Evolutionary conservation across 2,329 filamentous ascomycete species (phyloP), one percentile per base, ranked within the genome.

Genomic region (Claviceps humidiphila): DNA sequence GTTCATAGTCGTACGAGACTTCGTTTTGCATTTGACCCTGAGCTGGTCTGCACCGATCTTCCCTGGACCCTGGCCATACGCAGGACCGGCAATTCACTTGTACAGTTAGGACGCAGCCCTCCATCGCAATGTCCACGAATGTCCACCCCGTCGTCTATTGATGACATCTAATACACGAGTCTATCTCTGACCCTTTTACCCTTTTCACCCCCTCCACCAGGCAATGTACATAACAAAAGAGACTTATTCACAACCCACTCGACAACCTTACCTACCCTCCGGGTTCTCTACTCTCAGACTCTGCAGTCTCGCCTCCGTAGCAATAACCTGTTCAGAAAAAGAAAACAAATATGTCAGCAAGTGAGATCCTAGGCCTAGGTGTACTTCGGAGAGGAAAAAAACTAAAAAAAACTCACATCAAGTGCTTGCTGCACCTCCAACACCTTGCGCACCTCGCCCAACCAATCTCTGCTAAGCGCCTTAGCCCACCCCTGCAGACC

Each of bases 371-470:
- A 2, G 16, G 6, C 4, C 7, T 22, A 38, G 16, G 3, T 16
- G 14, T 34, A 34, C 9, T 9, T 1, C 9, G 30, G 30, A 9
- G 11, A 34, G 9, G 11, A 30, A 9, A 30, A 3, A 30, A 30
- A 30, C 1, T 3, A 4, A 4, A 34, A 11, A 34, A 34, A 34
- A 78, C 84, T 82, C 70, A 95, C 93, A 70, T 98, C 93, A 62
- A 98, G 76, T 63, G 93, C 93, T 73, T 98, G 93, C 71, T 87
- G 84, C 58, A 97, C 93, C 73, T 98, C 93, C 63, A 98, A 74
- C 58, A 95, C 88, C 72, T 89, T 86, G 66, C 93, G 82, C 56
- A 89, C 87, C 75, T 98, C 93, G 50, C 77, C 78, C 59, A 98
- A 71, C 93, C 93, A 98, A 69, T 98, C 93, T 63, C 86, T 83